These are phyloP conservation scores for Sisymbrium altissimum DNA, from an alignment of 345 rosid genomes.

Conservation along the genomic window DNA sequence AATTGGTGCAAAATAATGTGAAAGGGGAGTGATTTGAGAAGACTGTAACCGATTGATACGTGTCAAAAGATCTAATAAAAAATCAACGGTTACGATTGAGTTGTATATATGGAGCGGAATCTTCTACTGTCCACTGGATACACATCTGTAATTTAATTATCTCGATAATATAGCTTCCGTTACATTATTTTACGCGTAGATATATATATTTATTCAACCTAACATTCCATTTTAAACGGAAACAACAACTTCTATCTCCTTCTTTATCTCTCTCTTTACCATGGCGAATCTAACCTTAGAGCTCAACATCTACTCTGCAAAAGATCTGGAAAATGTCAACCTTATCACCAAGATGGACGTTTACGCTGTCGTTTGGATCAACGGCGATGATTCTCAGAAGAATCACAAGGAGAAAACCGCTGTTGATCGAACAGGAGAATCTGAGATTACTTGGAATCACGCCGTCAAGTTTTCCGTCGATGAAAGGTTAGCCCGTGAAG, in stretches of 20 bases:
- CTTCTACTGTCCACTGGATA: constrained; percentile 11
- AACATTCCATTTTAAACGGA: not conserved
- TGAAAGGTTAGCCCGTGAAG: constrained; percentile 45
- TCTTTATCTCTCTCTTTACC: constrained; percentile 1
- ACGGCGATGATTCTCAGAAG: constrained; percentile 43
- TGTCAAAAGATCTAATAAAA: not conserved
- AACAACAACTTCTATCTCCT: constrained; percentile 2
- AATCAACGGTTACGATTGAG: constrained; percentile 4
- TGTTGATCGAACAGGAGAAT: constrained; percentile 47
- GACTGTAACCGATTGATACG: not conserved
- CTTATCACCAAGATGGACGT: constrained; percentile 77
- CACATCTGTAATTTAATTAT: constrained; percentile 8
- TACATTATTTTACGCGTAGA: not conserved
- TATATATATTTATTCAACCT: not conserved
- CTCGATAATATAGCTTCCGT: not conserved
- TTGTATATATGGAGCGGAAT: not conserved
- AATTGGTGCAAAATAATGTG: not conserved
- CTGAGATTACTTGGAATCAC: constrained; percentile 69
- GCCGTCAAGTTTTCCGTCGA: constrained; percentile 51
- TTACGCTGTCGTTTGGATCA: constrained; percentile 58
- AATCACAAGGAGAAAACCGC: constrained; percentile 48
- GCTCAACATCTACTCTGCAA: constrained; percentile 65
- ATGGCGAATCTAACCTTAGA: constrained; percentile 65
- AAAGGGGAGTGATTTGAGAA: not conserved
- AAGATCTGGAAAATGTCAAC: constrained; percentile 63